Evolutionary conservation across 805 yeast species (phyloP), one percentile per base, ranked within the genome.

Genomic region (Saturnispora besseyi): DNA sequence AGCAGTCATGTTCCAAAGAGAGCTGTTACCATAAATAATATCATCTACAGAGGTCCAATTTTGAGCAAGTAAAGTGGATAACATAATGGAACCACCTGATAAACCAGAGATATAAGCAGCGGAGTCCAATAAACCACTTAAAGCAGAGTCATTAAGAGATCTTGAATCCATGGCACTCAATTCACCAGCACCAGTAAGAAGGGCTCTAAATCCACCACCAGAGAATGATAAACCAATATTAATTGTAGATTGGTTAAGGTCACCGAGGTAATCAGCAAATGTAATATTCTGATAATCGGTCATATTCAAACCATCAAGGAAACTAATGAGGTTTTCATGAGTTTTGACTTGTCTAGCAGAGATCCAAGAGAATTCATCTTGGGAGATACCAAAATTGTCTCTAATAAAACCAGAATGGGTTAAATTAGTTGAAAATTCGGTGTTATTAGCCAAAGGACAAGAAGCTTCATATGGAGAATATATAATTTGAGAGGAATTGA

Each of bases 191-290:
- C 95, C 95, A 42, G 74, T 67, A 44, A 87, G 66, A 84, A 87
- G 82, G 36, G 96, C 93, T 54, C 96, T 75, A 63, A 83, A 86
- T 3, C 95, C 93, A 58, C 96, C 96, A 37, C 95, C 96, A 13
- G 88, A 76, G 53, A 81, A 77, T 3, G 88, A 81, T 32, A 76
- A 55, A 26, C 80, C 87, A 44, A 83, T 66, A 41, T 70, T 70
- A 53, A 76, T 66, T n/a, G 73, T 51, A 42, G 52, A 42, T 21
- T 63, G 59, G 53, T 67, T 60, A 37, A 69, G 59, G 3, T 60
- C 53, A 29, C 64, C 63, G 26, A 72, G 62, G 36, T 57, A 62
- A 30, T 57, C 49, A 21, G 51, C 54, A 53, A 72, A 77, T 1
- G 76, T 73, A 52, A 69, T 67, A 52, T 71, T 71, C 4, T 73